A percentile compares a stretch with the other conserved stretches of the same genome.
Evolutionary conservation across 2,329 filamentous ascomycete species (phyloP).

Genomic region (Exophiala sp.): DNA sequence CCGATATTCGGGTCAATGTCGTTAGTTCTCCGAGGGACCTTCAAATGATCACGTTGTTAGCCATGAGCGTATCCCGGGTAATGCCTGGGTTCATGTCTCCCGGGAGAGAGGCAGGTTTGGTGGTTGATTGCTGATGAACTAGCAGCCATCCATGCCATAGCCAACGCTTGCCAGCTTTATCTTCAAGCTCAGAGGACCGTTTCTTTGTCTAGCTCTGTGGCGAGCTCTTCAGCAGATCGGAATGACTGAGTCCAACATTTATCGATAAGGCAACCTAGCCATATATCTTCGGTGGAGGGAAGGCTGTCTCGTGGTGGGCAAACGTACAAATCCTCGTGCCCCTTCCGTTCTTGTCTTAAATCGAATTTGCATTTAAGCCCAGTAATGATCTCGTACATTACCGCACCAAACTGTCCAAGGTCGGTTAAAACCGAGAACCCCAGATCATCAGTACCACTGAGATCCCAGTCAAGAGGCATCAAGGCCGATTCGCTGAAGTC

Average conservation of each 20-base stretch:
- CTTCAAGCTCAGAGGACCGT: too few species aligned
- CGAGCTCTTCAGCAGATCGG: constrained; percentile 21
- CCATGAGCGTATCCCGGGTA: too few species aligned
- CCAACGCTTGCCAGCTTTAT: too few species aligned
- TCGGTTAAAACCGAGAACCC: constrained; percentile 31
- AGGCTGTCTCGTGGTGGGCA: constrained; percentile 15
- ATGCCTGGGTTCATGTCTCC: too few species aligned
- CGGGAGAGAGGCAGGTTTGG: too few species aligned
- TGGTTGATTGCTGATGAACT: too few species aligned
- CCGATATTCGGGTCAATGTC: too few species aligned
- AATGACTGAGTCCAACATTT: constrained; percentile 29
- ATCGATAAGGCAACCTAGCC: constrained; percentile 31
- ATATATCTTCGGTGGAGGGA: constrained; percentile 28
- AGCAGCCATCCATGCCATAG: too few species aligned
- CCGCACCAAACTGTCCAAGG: constrained; percentile 32
- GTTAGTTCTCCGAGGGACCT: too few species aligned
- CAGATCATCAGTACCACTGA: constrained; percentile 30
- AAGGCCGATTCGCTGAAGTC: constrained; percentile 32
- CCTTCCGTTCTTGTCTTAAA: constrained; percentile 26
- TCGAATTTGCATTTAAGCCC: constrained; percentile 28
- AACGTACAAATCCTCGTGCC: neutral
- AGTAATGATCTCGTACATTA: constrained; percentile 32
- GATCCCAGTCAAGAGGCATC: constrained; percentile 27
- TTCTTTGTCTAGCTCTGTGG: constrained; percentile 15
- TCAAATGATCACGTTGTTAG: too few species aligned